These are phyloP conservation scores for Globisporangium heterothallicum DNA, from an alignment of 352 stramenopile genomes.

Conservation along the genomic window DNA sequence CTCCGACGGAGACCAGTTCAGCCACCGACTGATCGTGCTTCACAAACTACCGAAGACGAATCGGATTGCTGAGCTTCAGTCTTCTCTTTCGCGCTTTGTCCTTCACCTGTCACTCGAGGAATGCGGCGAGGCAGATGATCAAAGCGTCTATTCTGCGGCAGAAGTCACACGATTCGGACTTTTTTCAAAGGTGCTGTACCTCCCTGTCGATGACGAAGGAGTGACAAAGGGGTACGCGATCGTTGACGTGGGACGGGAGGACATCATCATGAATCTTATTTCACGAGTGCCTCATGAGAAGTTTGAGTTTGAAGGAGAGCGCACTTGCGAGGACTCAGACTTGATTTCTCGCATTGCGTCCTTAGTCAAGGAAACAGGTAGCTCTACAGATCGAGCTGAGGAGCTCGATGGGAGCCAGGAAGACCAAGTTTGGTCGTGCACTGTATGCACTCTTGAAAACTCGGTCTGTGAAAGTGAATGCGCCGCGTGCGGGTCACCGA, in stretches of 20 bases:
- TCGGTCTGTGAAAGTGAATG: slow-evolving; percentile 46
- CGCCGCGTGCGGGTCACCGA: slow-evolving; percentile 56
- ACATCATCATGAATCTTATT: slow-evolving; percentile 54
- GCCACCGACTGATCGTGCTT: slow-evolving; percentile 49
- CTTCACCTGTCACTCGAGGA: slow-evolving; percentile 64
- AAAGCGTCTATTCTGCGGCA: slow-evolving; percentile 65
- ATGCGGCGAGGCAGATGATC: slow-evolving; percentile 71
- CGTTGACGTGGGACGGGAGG: slow-evolving; percentile 57
- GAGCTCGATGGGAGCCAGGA: neutral
- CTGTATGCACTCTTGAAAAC: slow-evolving; percentile 71
- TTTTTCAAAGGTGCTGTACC: slow-evolving; percentile 46
- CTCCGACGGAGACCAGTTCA: slow-evolving; percentile 31
- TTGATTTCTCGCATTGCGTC: slow-evolving; percentile 33
- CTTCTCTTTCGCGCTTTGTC: slow-evolving; percentile 48
- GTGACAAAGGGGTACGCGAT: slow-evolving; percentile 54
- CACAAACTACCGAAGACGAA: slow-evolving; percentile 63
- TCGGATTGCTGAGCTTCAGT: slow-evolving; percentile 31
- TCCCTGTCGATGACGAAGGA: slow-evolving; percentile 44
- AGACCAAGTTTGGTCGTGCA: slow-evolving; percentile 45
- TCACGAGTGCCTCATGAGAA: slow-evolving; percentile 35
- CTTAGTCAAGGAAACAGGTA: neutral
- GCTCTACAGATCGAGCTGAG: neutral
- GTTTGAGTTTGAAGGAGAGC: slow-evolving; percentile 58
- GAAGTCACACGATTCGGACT: slow-evolving; percentile 61
- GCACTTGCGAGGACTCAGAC: slow-evolving; percentile 32